A percentile compares a stretch with the other conserved stretches of the same genome.
phyloP scores from a whole-genome alignment of 2,329 filamentous ascomycete genomes.

The Fusarium tjaetaba region DNA sequence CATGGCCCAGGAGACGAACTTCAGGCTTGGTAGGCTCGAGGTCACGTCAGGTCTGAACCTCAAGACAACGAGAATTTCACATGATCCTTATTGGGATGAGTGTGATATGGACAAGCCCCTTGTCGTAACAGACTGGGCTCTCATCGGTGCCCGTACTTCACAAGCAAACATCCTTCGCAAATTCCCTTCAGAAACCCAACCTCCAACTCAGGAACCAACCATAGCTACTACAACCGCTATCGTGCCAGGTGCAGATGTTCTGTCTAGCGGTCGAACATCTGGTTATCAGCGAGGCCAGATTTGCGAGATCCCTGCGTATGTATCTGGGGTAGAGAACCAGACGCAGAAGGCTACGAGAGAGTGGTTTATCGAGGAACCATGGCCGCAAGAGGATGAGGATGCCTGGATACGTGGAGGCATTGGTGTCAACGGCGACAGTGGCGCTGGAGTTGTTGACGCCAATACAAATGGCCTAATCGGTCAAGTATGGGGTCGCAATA shows the following conservation, averaged over 20 bases:
- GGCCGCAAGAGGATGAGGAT: constrained; percentile 51
- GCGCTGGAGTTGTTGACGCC: constrained; percentile 56
- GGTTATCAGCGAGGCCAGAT: constrained; percentile 55
- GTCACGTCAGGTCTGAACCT: constrained; percentile 56
- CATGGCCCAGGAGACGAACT: constrained; percentile 43
- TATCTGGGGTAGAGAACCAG: constrained; percentile 52
- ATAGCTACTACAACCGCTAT: constrained; percentile 47
- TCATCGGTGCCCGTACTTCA: constrained; percentile 49
- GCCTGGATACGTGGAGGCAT: constrained; percentile 58
- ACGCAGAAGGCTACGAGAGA: constrained; percentile 56
- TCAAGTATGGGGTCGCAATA: constrained; percentile 57
- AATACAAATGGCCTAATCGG: constrained; percentile 52
- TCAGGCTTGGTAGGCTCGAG: constrained; percentile 49
- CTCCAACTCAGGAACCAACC: constrained; percentile 46
- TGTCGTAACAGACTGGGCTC: constrained; percentile 57
- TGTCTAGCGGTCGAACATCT: constrained; percentile 56
- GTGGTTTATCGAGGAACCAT: constrained; percentile 57
- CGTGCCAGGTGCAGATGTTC: constrained; percentile 49
- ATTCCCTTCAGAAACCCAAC: constrained; percentile 50
- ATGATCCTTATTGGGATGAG: constrained; percentile 58
- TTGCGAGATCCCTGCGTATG: constrained; percentile 56
- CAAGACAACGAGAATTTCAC: constrained; percentile 55
- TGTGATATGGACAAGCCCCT: constrained; percentile 52
- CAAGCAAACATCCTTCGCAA: constrained; percentile 55
- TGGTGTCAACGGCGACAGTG: constrained; percentile 57